phyloP scores from a whole-genome alignment of 169 alveolate genomes.

The Eimeria acervulina region DNA sequence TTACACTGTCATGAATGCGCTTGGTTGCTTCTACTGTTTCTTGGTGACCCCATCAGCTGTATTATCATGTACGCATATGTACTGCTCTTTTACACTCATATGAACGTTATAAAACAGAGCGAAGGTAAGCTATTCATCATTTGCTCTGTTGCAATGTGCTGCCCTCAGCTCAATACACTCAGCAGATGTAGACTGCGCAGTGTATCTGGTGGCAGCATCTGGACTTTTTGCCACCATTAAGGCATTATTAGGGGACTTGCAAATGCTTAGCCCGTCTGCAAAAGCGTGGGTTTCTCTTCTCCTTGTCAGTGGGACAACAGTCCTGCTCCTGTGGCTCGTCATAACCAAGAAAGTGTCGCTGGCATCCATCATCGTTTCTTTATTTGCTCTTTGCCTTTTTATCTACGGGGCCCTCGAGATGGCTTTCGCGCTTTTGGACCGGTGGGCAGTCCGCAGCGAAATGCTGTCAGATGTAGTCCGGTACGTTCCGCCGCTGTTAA shows the following conservation, averaged over 20 bases:
- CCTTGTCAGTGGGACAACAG: conserved; percentile 24
- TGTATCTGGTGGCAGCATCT: conserved; percentile 80
- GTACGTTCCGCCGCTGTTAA: conserved; percentile 8
- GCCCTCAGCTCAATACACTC: conserved; percentile 81
- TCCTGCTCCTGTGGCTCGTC: conserved; percentile 62
- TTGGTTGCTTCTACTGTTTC: neutral
- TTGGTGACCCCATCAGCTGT: neutral
- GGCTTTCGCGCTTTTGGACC: conserved; percentile 77
- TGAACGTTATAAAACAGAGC: neutral
- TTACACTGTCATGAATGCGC: neutral
- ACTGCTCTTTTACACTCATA: neutral
- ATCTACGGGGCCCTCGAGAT: conserved; percentile 76
- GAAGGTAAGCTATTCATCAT: neutral
- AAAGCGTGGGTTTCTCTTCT: conserved; percentile 71
- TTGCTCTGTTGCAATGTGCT: neutral
- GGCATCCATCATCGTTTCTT: conserved; percentile 66
- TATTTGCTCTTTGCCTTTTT: conserved; percentile 66
- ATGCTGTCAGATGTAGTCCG: conserved; percentile 79
- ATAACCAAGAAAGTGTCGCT: conserved; percentile 61
- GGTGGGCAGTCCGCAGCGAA: conserved; percentile 85
- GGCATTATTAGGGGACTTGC: conserved; percentile 78
- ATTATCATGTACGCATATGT: neutral
- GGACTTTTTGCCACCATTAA: conserved; percentile 69
- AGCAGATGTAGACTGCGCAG: conserved; percentile 82
- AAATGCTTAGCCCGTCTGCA: conserved; percentile 75